Evolutionary conservation across 1,139 yeast genomes (phyloP).

Genomic region (Schizosaccharomyces versatilis): DNA sequence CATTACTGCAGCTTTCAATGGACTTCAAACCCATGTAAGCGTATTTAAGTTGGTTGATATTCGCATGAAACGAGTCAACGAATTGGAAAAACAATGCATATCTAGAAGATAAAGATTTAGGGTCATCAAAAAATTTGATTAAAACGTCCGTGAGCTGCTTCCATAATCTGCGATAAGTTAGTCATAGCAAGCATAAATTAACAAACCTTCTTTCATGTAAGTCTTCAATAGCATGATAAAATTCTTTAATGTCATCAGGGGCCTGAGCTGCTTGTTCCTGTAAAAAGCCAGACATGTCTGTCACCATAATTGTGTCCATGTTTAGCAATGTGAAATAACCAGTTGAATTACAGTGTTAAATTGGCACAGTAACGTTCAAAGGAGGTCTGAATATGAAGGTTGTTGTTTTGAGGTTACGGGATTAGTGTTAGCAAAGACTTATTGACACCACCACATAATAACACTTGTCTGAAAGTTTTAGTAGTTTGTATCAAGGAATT

Average conservation of each 20-base stretch:
- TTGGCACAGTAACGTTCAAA: no score
- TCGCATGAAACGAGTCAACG: slow-evolving; percentile 40
- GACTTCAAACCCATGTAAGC: slow-evolving; percentile 53
- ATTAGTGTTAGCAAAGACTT: no score
- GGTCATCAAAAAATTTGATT: slow-evolving; percentile 35
- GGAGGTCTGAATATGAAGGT: no score
- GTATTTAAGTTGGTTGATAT: slow-evolving; percentile 56
- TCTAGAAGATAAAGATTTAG: slow-evolving; percentile 32
- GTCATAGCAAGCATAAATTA: slow-evolving; percentile 1
- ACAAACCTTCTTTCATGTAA: slow-evolving; percentile 31
- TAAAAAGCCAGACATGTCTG: slow-evolving; percentile 34
- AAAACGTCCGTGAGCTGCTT: slow-evolving; percentile 57
- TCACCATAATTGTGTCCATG: slow-evolving; percentile 18
- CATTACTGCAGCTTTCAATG: slow-evolving; percentile 25
- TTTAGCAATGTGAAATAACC: slow-evolving; percentile 8
- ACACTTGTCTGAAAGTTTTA: no score
- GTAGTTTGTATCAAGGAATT: no score
- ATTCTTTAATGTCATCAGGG: slow-evolving; percentile 36
- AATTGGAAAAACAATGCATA: slow-evolving; percentile 51
- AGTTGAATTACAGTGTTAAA: background rate
- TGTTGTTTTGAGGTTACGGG: no score
- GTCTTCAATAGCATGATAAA: slow-evolving; percentile 62
- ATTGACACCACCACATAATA: no score
- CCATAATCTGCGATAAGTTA: slow-evolving; percentile 23
- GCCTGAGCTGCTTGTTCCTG: slow-evolving; percentile 49